A percentile compares a stretch with the other conserved stretches of the same genome.
These are phyloP conservation scores for Carpinus fangiana DNA, from an alignment of 306 rosid genomes.

Conservation along the genomic window DNA sequence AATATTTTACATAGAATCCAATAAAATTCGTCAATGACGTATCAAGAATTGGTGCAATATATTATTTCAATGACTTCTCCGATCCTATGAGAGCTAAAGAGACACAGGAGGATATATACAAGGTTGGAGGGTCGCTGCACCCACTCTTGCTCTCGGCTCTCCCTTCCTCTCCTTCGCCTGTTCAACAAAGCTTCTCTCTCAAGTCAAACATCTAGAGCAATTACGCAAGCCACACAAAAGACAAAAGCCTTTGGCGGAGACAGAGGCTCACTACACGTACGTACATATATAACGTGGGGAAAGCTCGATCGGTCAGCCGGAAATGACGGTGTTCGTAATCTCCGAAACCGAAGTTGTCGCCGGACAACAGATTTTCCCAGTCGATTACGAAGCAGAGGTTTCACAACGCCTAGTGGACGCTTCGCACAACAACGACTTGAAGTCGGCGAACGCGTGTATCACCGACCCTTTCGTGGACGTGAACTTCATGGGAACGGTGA, in stretches of 20 bases:
- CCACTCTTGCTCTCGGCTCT: not conserved
- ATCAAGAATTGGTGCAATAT: too few species aligned
- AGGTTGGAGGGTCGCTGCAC: slow-evolving; percentile 4
- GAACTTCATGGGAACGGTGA: slow-evolving; percentile 62
- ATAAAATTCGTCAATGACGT: too few species aligned
- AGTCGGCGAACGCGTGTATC: slow-evolving; percentile 32
- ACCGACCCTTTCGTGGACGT: slow-evolving; percentile 50
- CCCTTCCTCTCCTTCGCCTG: not conserved
- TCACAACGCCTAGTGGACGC: slow-evolving; percentile 62
- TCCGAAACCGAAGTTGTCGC: slow-evolving; percentile 14
- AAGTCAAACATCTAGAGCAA: slow-evolving; percentile 1
- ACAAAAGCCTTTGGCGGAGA: not conserved
- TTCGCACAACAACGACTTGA: slow-evolving; percentile 29
- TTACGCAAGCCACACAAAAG: not conserved
- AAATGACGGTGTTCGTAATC: slow-evolving; percentile 39
- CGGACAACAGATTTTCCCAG: slow-evolving; percentile 46
- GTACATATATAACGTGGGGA: not conserved
- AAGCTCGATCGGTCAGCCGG: not conserved
- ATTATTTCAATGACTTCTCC: too few species aligned
- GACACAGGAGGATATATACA: not conserved
- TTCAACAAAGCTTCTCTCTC: not conserved
- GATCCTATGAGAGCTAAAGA: not conserved
- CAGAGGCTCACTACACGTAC: not conserved
- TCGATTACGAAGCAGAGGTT: slow-evolving; percentile 45
- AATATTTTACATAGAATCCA: too few species aligned